Percentiles rank a stretch among this genome's conserved stretches.
Evolutionary conservation across 768 basidiomycete genomes (phyloP).

Genomic region (Mycena sanguinolenta): DNA sequence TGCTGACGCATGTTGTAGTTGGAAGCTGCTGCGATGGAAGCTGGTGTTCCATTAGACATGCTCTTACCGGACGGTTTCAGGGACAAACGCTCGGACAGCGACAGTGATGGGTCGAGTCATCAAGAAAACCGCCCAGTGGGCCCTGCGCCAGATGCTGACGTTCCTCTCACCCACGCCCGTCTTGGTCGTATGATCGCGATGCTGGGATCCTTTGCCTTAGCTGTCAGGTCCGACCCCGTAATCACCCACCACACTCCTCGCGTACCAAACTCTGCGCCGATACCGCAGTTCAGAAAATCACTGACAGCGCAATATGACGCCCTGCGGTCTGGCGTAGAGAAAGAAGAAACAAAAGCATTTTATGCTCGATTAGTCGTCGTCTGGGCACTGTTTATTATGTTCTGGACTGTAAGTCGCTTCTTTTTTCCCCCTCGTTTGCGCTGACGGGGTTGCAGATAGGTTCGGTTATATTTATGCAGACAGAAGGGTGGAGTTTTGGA

Average conservation of each 20-base stretch:
- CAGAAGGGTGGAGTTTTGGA: constrained; percentile 79
- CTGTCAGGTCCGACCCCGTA: constrained; percentile 42
- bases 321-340: constrained; percentile 46
- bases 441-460: constrained; percentile 61
- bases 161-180: constrained; percentile 67
- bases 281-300: constrained; percentile 29
- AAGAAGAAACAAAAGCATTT: constrained; percentile 70
- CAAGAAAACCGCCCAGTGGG: background rate
- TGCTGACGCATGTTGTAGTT: constrained; percentile 45
- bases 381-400: constrained; percentile 74
- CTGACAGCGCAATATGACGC: constrained; percentile 48
- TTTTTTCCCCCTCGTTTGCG: background rate
- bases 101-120: constrained; percentile 17
- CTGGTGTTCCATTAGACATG: constrained; percentile 69
- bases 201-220: constrained; percentile 65
- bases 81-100: constrained; percentile 32
- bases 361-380: constrained; percentile 68
- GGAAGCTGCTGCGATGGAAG: constrained; percentile 75
- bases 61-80: constrained; percentile 60
- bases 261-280: background rate
- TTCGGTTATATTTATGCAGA: constrained; percentile 74
- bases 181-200: constrained; percentile 70
- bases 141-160: constrained; percentile 21
- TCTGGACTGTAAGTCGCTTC: constrained; percentile 74
- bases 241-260: background rate